Base-by-base conservation (phyloP, 768 basidiomycete genomes). In the Leccinum truebloodii region DNA sequence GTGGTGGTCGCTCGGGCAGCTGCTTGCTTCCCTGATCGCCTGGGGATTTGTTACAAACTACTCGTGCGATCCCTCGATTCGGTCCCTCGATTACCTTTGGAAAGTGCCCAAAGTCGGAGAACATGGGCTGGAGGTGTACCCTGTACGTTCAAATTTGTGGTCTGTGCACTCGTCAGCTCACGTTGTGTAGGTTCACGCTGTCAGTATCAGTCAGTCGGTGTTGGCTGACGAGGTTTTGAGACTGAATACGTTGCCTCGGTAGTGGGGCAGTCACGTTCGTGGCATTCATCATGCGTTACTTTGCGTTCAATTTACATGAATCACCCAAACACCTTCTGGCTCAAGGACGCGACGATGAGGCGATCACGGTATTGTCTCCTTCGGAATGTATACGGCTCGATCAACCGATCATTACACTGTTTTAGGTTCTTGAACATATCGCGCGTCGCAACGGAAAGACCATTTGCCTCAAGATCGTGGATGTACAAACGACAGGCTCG, bases 61-160 rank as follows among this genome's bases (percentile, higher is more conserved):
- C 65, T 83, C 84, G 5, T 86, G 85, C 66, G 65, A 71, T 30
- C 60, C 75, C 18, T 63, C 63, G 46, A 61, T 65, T 26, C 26
- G 26, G 26, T 26, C 26, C 26, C 26, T 26, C 26, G 26, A 26
- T 26, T 59, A 56, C 59, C 4, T 67, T 64, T 34, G 74, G 78
- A 39, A 70, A 81, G 64, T 87, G 86, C 63, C 66, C 75, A 2
- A 78, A 78, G 59, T 74, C 71, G 0, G 72, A 78, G 62, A 87
- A 86, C 63, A 83, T 82, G 79, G 86, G 86, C 12, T 87, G 85
- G 85, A 75, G 85, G 69, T 86, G 84, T 67, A 78, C 79, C 22
- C 71, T 81, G 77, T 83, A 70, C 2, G 67, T 64, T 12, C 20
- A 32, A 60, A 9, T 3, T 0, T 37, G 34, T 24, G 18, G 20